phyloP scores from a whole-genome alignment of 352 stramenopile genomes.

The Pythium rishiriense region DNA sequence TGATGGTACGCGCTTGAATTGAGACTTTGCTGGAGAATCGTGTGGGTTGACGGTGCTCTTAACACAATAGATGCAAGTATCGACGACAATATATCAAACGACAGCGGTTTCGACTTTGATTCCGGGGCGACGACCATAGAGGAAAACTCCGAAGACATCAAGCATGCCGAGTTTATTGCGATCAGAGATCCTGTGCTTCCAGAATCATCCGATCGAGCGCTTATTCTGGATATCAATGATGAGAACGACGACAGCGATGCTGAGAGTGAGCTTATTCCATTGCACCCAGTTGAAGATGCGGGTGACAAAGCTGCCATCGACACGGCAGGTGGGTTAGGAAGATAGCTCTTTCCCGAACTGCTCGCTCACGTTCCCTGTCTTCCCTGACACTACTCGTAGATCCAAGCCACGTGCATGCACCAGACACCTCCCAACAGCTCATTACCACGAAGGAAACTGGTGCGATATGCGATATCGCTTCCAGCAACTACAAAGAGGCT shows the following conservation, averaged over 20 bases:
- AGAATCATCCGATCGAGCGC: neutral
- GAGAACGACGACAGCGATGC: slow-evolving; percentile 7
- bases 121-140: neutral
- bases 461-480: too few relatives aligned
- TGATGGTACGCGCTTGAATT: neutral
- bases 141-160: neutral
- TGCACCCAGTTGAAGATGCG: slow-evolving; percentile 6
- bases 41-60: neutral
- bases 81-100: neutral
- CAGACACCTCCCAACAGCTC: neutral
- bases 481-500: too few relatives aligned
- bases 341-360: neutral
- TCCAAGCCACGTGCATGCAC: neutral
- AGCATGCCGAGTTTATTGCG: neutral
- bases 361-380: neutral
- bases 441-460: neutral
- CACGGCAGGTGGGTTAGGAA: neutral
- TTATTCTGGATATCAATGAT: neutral
- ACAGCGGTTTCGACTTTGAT: neutral
- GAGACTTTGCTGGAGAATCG: neutral
- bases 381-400: neutral
- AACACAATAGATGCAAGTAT: neutral
- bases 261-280: slow-evolving; percentile 2
- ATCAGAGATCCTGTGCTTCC: neutral
- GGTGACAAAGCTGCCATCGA: neutral